phyloP scores from a whole-genome alignment of 768 basidiomycete genomes.

The Leccinum barrowsii region DNA sequence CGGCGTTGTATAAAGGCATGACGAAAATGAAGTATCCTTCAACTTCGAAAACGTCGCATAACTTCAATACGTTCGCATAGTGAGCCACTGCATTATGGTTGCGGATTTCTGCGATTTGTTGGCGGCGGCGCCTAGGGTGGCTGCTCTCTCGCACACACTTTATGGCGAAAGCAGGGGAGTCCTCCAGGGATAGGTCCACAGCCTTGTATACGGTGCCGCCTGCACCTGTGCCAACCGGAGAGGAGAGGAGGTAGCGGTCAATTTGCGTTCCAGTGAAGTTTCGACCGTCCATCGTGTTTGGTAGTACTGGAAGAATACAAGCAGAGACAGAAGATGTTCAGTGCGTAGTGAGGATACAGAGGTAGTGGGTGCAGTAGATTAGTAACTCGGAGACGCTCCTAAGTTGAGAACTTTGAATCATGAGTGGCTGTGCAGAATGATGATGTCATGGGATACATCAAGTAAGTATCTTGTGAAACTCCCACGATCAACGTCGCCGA shows the following conservation, averaged over 20 bases:
- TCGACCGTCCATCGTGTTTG: constrained; percentile 20
- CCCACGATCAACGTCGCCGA: too few species aligned
- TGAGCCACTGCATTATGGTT: constrained; percentile 46
- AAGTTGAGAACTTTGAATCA: too few species aligned
- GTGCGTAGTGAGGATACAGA: too few species aligned
- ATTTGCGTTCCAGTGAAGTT: constrained; percentile 50
- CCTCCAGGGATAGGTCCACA: constrained; percentile 43
- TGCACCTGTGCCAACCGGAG: constrained; percentile 67
- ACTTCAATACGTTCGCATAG: constrained; percentile 55
- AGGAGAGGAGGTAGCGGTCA: constrained; percentile 58
- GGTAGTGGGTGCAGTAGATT: too few species aligned
- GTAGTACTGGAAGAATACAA: too few species aligned
- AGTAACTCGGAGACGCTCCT: too few species aligned
- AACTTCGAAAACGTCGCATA: constrained; percentile 61
- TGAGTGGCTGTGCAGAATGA: background rate
- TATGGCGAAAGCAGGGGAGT: constrained; percentile 54
- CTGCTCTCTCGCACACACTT: constrained; percentile 64
- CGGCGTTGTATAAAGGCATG: constrained; percentile 56
- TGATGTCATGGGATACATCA: too few species aligned
- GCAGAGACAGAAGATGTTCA: too few species aligned
- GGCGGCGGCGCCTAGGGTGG: constrained; percentile 47
- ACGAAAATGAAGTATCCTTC: constrained; percentile 63
- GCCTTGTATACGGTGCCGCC: constrained; percentile 79
- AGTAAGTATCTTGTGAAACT: too few species aligned
- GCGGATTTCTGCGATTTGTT: constrained; percentile 66